Conservation (phyloP, 1,284 basidiomycete species). For the Pholiota adiposa region DNA sequence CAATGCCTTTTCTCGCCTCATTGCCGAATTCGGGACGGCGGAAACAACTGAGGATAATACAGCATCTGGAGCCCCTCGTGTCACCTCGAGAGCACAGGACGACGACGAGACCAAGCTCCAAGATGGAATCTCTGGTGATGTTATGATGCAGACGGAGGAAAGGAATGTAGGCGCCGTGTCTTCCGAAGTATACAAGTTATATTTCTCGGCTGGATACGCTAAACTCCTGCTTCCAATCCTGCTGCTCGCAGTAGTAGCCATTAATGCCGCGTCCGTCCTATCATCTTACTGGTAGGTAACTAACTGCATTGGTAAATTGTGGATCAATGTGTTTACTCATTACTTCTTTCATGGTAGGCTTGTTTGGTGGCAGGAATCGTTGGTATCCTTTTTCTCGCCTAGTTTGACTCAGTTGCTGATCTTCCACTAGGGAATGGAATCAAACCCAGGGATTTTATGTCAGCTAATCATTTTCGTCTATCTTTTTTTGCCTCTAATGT, state of each 20-base stretch:
- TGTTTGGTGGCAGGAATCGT: slow-evolving; percentile 1
- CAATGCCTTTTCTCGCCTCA: slow-evolving; percentile 74
- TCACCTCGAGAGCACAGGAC: slow-evolving; percentile 16
- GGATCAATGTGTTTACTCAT: not conserved
- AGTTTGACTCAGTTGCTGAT: not conserved
- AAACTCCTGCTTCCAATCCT: not conserved
- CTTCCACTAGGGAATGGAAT: slow-evolving; percentile 28
- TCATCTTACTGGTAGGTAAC: slow-evolving; percentile 56
- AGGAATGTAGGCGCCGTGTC: slow-evolving; percentile 7
- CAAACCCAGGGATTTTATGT: slow-evolving; percentile 55
- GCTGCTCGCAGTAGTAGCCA: slow-evolving; percentile 40
- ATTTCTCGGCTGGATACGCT: not conserved
- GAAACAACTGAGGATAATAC: slow-evolving; percentile 57
- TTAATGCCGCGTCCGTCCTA: slow-evolving; percentile 62
- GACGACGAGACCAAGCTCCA: not conserved
- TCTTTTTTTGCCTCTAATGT: not conserved
- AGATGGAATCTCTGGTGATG: not conserved
- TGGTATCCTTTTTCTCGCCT: not conserved
- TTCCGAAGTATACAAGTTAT: slow-evolving; percentile 4
- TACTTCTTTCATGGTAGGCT: not conserved
- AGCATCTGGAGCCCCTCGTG: slow-evolving; percentile 21
- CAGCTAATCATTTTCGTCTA: not conserved
- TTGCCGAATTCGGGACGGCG: slow-evolving; percentile 50
- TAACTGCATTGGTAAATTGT: not conserved
- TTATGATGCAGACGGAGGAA: slow-evolving; percentile 10